Base-by-base conservation (phyloP, 2,329 filamentous ascomycete genomes). In the Zalaria obscura region DNA sequence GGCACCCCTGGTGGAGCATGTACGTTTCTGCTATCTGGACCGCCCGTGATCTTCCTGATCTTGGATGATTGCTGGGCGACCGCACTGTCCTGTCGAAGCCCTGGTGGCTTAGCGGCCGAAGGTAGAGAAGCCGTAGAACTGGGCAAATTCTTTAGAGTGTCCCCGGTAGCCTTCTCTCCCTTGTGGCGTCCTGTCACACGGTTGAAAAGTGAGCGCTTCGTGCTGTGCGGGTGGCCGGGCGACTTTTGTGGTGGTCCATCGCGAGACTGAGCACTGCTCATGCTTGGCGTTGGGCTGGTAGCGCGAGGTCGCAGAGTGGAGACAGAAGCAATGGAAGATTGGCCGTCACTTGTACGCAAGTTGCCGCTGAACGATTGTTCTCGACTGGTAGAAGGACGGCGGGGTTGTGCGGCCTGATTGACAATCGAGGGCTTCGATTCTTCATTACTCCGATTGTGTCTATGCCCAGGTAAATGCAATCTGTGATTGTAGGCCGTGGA, bases 251-350 rank as follows among this genome's bases (percentile, higher is more conserved):
- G 26, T 47, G 42, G 34, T 55, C 36, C 44, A 46, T 61, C 70
- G 55, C 57, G 69, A 56, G 61, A 73, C 61, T 66, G 65, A 25
- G 66, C 71, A 54, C 80, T 85, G 50, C 73, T 74, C 35, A 74
- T 68, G 59, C 84, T 91, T 5, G 87, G 83, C 1, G 85, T 84
- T 26, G 88, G 86, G 60, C 88, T 93, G 46, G 83, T 75, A 8
- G 84, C 78, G 49, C 87, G 79, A 50, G 65, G 72, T 57, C 69
- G 61, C 31, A 73, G 59, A 37, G 62, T 67, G 53, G 72, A 66
- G 8, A 69, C 66, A 10, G 69, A 69, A 45, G 57, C 61, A 46
- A 67, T 57, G 9, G 62, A 55, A 3, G 62, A 65, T 8, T 64
- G 62, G 34, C 70, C 70, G 45, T 79, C 78, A 56, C 72, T 76